Evolutionary conservation across 2,329 filamentous ascomycete species (phyloP), one percentile per base, ranked within the genome.

Genomic region (Tolypocladium sp.): DNA sequence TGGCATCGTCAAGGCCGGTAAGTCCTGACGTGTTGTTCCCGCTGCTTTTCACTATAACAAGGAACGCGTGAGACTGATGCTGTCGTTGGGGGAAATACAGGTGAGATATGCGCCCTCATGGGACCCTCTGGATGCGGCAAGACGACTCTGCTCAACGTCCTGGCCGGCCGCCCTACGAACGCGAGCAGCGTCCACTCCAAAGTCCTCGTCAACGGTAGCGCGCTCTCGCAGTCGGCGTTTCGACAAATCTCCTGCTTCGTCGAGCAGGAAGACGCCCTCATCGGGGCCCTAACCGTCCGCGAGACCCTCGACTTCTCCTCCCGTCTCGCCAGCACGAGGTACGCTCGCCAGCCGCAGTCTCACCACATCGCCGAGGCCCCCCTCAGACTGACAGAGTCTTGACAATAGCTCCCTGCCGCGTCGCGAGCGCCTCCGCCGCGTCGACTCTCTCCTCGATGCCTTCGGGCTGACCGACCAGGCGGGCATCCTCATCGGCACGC

Each of bases 181-280:
- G 22, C 82, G 81, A 65, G 61, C 55, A 62, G 62, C n/a, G 65
- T 66, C 12, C 60, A 67, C 12, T 63, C 65, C 13, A 77, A 82
- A 1, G 80, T 81, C 3, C 78, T 84, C 2, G 78, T 79, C 37
- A 92, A 94, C 70, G 88, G 88, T 37, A 70, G 68, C 2, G 67
- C 73, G 4, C 74, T 85, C 4, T 79, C 84, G 1, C 72, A 77
- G 9, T 70, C 77, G 9, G 76, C 76, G 0, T 88, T 93, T 64
- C 83, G 84, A 22, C 78, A 82, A 55, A 78, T 93, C 56, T 88
- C 83, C 58, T 85, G 85, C 54, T 95, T 92, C 68, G 91, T 95
- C 27, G 91, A 96, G 75, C 91, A 96, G 71, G 90, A 95, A 64
- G 91, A 96, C 76, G 87, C 90, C 1, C 79, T 95, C 15, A 88